Evolutionary conservation across 148 eudicot species (phyloP).

Genomic region (Vaccinium myrtillus): DNA sequence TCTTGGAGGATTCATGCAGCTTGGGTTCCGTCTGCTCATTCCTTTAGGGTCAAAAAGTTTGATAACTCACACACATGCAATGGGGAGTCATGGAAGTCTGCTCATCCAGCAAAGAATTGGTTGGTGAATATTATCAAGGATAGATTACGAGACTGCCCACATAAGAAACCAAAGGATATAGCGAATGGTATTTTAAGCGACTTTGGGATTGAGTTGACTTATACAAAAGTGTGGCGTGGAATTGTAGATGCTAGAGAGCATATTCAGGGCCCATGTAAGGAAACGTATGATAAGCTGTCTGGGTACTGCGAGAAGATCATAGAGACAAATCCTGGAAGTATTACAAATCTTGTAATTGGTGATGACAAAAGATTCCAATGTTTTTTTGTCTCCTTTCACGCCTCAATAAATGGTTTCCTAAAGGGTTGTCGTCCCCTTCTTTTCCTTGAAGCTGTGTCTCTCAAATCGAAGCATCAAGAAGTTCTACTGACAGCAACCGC

Average conservation of each 20-base stretch:
- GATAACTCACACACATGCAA: conserved; percentile 43
- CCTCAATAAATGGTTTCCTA: conserved; percentile 38
- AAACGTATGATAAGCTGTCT: conserved; percentile 45
- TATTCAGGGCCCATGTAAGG: conserved; percentile 47
- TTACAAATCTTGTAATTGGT: conserved; percentile 26
- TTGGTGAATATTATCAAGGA: conserved; percentile 47
- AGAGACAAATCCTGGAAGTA: conserved; percentile 47
- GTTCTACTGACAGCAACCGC: conserved; percentile 49
- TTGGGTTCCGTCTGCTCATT: conserved; percentile 39
- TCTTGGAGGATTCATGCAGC: conserved; percentile 55
- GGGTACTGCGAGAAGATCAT: conserved; percentile 39
- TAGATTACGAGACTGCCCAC: conserved; percentile 43
- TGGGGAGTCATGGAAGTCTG: conserved; percentile 49
- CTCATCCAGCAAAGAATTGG: conserved; percentile 46
- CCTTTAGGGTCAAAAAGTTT: conserved; percentile 46
- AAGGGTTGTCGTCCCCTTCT: conserved; percentile 53
- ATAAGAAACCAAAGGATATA: conserved; percentile 49
- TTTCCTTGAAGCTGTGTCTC: conserved; percentile 45
- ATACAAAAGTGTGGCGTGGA: conserved; percentile 51
- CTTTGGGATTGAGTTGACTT: conserved; percentile 37
- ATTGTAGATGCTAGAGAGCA: conserved; percentile 46
- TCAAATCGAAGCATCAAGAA: conserved; percentile 46
- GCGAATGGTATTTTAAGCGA: conserved; percentile 39
- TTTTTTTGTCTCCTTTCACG: conserved; percentile 41
- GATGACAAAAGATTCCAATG: conserved; percentile 39